A percentile compares a stretch with the other conserved stretches of the same genome.
Evolutionary conservation across 495 filamentous ascomycete genomes (phyloP).

Genomic region (Thermochaetoides thermophila): DNA sequence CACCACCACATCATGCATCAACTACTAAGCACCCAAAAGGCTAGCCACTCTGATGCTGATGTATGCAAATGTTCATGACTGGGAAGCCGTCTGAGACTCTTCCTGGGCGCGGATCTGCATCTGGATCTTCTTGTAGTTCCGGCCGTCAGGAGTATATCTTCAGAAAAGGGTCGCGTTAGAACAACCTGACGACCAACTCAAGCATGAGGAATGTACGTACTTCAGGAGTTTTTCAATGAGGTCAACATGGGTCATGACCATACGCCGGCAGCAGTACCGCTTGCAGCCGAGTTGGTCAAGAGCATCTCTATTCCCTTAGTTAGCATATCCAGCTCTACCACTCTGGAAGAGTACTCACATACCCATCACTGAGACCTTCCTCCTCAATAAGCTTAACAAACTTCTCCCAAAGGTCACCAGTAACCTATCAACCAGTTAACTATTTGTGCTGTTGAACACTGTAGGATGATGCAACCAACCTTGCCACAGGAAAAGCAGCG

Average conservation of each 20-base stretch:
- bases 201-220: constrained; percentile 46
- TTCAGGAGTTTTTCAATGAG: constrained; percentile 95
- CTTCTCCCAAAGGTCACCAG: constrained; percentile 91
- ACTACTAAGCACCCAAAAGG: too few relatives aligned
- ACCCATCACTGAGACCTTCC: constrained; percentile 65
- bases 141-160: constrained; percentile 38
- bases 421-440: too few relatives aligned
- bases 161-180: too few relatives aligned
- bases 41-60: too few relatives aligned
- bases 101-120: constrained; percentile 4
- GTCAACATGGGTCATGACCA: constrained; percentile 99
- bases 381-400: constrained; percentile 77
- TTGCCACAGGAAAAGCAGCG: constrained; percentile 98
- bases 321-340: background rate
- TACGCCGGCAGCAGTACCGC: constrained; percentile 93
- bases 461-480: constrained; percentile 46
- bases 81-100: background rate
- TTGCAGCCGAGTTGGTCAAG: constrained; percentile 88
- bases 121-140: constrained; percentile 37
- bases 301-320: constrained; percentile 39
- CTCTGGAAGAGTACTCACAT: constrained; percentile 12
- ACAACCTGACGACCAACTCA: too few relatives aligned
- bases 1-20: background rate
- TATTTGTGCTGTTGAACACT: too few relatives aligned
- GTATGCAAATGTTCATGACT: too few relatives aligned